phyloP scores from a whole-genome alignment of 345 rosid species.

The Cardamine resedifolia region DNA sequence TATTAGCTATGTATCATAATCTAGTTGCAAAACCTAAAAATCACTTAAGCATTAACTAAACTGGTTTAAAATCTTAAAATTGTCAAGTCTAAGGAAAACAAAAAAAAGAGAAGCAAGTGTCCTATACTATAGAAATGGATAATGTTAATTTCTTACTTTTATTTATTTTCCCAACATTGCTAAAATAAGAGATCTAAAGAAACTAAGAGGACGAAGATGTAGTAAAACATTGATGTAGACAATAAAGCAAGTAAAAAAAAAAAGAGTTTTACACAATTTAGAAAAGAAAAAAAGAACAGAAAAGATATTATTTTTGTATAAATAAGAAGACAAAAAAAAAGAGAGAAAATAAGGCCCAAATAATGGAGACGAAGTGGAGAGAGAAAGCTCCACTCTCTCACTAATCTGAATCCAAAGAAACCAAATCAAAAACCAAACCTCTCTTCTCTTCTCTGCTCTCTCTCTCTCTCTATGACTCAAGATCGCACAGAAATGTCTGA shows the following conservation, averaged over 20 bases:
- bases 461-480: slow-evolving; percentile 15
- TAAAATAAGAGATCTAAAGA: background rate
- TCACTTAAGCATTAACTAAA: too few species aligned
- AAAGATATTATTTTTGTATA: background rate
- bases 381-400: slow-evolving; percentile 39
- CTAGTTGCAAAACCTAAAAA: too few species aligned
- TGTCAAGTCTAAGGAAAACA: too few species aligned
- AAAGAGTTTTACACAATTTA: background rate
- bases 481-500: slow-evolving; percentile 58
- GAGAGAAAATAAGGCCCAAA: slow-evolving; percentile 32
- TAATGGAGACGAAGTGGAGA: slow-evolving; percentile 67
- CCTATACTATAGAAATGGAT: background rate
- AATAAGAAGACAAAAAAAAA: background rate
- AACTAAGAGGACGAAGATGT: background rate
- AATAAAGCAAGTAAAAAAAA: background rate
- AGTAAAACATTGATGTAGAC: background rate
- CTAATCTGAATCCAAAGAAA: slow-evolving; percentile 26
- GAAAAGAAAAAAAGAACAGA: too few species aligned
- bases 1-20: too few species aligned
- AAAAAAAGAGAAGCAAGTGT: background rate
- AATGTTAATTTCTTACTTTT: background rate
- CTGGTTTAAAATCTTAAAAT: too few species aligned
- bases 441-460: background rate
- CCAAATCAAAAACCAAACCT: background rate
- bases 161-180: background rate